Evolutionary conservation across 2,329 filamentous ascomycete genomes (phyloP), one percentile per base, ranked within the genome.

Genomic region (Phaeoacremonium minimum): DNA sequence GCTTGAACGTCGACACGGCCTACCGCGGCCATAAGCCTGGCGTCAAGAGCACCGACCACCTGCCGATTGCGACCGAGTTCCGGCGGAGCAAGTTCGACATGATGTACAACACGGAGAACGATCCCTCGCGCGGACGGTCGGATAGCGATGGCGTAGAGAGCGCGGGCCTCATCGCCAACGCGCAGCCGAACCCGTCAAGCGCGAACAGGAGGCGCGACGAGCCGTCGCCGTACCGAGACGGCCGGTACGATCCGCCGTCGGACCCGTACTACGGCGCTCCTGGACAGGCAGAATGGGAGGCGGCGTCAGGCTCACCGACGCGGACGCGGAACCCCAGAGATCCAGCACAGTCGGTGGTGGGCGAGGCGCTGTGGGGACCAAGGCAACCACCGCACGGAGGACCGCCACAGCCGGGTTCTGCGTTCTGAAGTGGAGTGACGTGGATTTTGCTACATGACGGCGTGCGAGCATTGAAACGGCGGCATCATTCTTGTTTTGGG

Each of bases 1-100:
- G 52, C 38, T 30, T 30, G 11, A 37, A 38, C 28, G 35, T 18
- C 19, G 40, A 36, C 33, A 46, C 22, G 15, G 46, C 45, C 5
- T 58, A 55, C 30, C 48, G 52, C 8, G 41, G 33, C 30, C 46
- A 45, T 41, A 35, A 43, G 14, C 38, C 52, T 5, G 49, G 49
- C 2, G 46, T 38, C 17, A 60, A 53, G 46, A 64, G 58, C 46
- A 62, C 61, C 18, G 61, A 61, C 29, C 56, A 62, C 30, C 47
- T 66, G 28, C 62, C 60, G 14, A 65, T 64, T 40, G 60, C 61
- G 3, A 52, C 49, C 18, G 49, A 65, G 41, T 65, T 64, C 42
- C 58, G 63, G 32, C 43, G 46, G 41, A 53, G 51, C 38, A 45
- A 46, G 9, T 55, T 51, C 40, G 43, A 46, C 35, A 46, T 37